These are phyloP conservation scores for Phalaenopsis equestris DNA, from an alignment of 106 monocot genomes.

Conservation along the genomic window DNA sequence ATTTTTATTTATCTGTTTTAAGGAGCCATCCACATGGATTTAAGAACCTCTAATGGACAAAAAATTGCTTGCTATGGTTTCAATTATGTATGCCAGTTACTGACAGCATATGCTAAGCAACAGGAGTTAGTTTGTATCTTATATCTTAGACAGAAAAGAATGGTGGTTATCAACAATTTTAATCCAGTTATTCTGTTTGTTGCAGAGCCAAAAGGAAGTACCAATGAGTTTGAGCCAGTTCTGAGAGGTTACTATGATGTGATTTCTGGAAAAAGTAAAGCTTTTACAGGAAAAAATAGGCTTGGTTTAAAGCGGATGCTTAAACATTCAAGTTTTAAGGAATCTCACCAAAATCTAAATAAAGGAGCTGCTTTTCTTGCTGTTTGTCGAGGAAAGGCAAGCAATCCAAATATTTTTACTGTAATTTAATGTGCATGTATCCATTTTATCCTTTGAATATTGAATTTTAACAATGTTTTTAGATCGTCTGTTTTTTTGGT, in stretches of 20 bases:
- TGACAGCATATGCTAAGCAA: not conserved
- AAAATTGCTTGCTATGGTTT: not conserved
- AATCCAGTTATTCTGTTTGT: not conserved
- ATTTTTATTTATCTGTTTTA: not conserved
- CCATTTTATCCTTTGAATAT: not conserved
- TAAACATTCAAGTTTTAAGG: constrained; percentile 16
- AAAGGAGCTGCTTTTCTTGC: constrained; percentile 94
- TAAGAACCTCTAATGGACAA: not conserved
- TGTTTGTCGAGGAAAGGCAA: constrained; percentile 94
- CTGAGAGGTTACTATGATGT: constrained; percentile 76
- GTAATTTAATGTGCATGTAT: not conserved
- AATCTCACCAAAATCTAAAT: constrained; percentile 17
- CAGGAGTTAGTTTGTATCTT: not conserved
- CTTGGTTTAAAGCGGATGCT: constrained; percentile 28
- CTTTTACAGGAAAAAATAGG: constrained; percentile 24
- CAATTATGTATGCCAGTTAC: not conserved
- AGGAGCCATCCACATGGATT: not conserved
- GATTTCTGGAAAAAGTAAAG: constrained; percentile 33
- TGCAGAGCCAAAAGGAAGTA: constrained; percentile 79
- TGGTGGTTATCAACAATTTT: not conserved
- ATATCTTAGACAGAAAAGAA: not conserved
- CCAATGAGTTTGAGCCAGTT: constrained; percentile 70
- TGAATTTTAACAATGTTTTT: not conserved
- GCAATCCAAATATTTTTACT: constrained; percentile 2
- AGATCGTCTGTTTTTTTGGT: not conserved